Evolutionary conservation across 2,329 filamentous ascomycete species (phyloP).

Genomic region (Botryosphaeria dothidea): DNA sequence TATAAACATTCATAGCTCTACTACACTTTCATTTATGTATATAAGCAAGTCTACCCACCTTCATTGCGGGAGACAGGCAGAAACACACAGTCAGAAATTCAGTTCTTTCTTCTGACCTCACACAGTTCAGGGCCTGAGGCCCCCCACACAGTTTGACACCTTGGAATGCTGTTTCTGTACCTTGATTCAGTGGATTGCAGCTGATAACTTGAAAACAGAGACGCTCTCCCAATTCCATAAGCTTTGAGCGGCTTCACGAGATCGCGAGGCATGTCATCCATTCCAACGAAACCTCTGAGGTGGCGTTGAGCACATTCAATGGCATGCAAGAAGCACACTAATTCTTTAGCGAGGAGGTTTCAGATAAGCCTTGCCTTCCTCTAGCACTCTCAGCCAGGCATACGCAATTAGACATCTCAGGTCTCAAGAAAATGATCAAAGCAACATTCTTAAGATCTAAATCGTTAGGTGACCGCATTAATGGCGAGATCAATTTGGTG

Average conservation of each 20-base stretch:
- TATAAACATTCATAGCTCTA: no score
- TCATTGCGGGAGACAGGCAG: no score
- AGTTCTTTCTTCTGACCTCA: no score
- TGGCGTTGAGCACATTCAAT: background rate
- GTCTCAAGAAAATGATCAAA: background rate
- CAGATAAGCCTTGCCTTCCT: background rate
- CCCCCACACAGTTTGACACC: no score
- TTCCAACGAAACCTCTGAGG: background rate
- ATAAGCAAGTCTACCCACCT: no score
- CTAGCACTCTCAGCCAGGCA: background rate
- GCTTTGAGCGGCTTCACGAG: background rate
- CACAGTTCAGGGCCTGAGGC: no score
- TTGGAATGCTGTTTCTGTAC: no score
- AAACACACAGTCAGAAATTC: no score
- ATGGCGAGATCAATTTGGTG: constrained; percentile 7
- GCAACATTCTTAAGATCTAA: background rate
- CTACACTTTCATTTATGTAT: no score
- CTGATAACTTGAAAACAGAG: background rate
- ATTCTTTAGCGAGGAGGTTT: background rate
- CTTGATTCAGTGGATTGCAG: no score
- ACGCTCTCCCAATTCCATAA: background rate
- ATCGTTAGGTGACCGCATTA: background rate
- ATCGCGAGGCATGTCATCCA: constrained; percentile 3
- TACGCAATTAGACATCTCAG: background rate
- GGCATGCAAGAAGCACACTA: background rate